Base-by-base conservation (phyloP, 805 yeast genomes). In the Metschnikowia corniflorae region DNA sequence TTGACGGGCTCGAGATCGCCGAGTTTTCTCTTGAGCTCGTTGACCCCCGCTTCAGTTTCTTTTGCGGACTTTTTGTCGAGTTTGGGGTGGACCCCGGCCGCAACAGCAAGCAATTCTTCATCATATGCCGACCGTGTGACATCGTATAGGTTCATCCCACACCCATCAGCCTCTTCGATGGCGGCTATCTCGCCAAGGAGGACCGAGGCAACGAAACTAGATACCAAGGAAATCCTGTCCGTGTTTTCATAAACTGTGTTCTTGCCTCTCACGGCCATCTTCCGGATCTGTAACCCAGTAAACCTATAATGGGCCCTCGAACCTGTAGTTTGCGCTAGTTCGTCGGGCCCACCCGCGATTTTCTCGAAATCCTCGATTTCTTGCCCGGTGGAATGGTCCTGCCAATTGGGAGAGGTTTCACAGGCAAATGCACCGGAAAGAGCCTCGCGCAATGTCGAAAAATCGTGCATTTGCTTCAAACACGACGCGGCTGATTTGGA, bases 141-240 rank as follows among this genome's bases (percentile, higher is more conserved):
- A 57, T 86, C 89, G 65, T 86, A 87, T 31, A 88, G 52, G 51
- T 89, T 89, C 93, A 87, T 87, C 8, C 97, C 97, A 62, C 96
- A 86, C 2, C 86, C 95, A 60, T 89, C 97, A 10, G 86, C 78
- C 50, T 82, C 81, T 49, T 88, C 97, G 39, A 86, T 64, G 3
- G 73, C 70, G 3, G 82, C 70, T 29, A 84, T 65, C 37, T 67
- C 50, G 7, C 94, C 94, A 27, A 80, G 60, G 20, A 89, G 67
- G 9, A 89, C 63, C 19, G 86, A 75, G 5, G 91, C 80, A 21
- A 87, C 62, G 53, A 88, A 88, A 37, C 82, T 78, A 1, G 95
- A 85, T 1, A 88, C 87, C 30, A 89, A 63, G 0, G 88, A 74
- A 25, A 89, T 83, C 37, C 82, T 62, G 14, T 55, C 53, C 1